Conservation (phyloP, 2,329 filamentous ascomycete genomes). For the Pseudocercospora cruenta region DNA sequence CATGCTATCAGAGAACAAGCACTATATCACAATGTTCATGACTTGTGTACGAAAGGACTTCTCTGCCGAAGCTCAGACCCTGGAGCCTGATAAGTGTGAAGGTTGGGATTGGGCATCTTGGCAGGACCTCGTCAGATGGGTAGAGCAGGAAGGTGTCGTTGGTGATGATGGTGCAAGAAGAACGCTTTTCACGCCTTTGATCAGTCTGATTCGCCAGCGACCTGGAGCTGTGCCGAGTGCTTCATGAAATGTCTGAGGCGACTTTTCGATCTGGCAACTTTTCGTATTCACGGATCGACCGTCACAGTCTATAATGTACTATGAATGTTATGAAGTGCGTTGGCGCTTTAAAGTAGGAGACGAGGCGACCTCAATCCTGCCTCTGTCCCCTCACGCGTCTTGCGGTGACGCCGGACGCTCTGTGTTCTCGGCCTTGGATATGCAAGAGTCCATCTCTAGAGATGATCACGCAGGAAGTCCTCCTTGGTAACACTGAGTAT, state of each 20-base stretch:
- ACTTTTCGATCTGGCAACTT: too few relatives aligned
- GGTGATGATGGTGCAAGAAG: conserved; percentile 36
- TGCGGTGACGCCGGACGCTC: too few relatives aligned
- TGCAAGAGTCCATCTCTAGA: too few relatives aligned
- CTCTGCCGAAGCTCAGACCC: conserved; percentile 50
- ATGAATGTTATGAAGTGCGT: too few relatives aligned
- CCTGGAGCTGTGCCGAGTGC: conserved; percentile 28
- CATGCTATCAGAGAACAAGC: conserved; percentile 63
- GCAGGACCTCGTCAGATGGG: conserved; percentile 46
- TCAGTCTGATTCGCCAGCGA: conserved; percentile 50
- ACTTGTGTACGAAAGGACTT: conserved; percentile 55
- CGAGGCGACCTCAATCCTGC: too few relatives aligned
- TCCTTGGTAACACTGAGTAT: too few relatives aligned
- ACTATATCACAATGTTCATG: conserved; percentile 77
- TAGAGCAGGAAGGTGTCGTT: conserved; percentile 33
- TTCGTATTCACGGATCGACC: too few relatives aligned
- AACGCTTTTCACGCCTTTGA: conserved; percentile 52
- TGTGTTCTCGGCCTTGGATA: too few relatives aligned
- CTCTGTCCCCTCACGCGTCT: too few relatives aligned
- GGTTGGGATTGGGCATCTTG: conserved; percentile 59
- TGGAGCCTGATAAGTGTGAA: conserved; percentile 59
- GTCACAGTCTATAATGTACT: too few relatives aligned
- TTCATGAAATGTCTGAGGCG: neutral
- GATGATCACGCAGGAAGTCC: too few relatives aligned
- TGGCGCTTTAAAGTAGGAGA: too few relatives aligned